Percentiles rank a stretch among this genome's conserved stretches.
phyloP scores from a whole-genome alignment of 2,329 filamentous ascomycete species.

The Kalmusia sp. region DNA sequence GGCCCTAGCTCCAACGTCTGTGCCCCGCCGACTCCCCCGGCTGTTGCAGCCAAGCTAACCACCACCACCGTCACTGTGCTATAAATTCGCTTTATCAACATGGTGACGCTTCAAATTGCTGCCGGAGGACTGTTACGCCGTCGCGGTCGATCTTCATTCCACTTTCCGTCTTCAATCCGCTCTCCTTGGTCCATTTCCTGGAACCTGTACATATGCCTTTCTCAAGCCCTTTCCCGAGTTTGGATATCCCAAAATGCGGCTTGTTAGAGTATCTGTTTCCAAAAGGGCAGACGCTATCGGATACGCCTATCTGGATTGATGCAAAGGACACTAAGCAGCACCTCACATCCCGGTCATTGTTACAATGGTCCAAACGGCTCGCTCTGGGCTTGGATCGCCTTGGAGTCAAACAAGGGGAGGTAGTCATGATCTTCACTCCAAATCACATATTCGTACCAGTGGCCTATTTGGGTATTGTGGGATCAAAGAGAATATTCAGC shows the following conservation, averaged over 20 bases:
- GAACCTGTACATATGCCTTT: conserved; percentile 45
- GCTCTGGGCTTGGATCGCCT: conserved; percentile 55
- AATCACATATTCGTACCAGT: conserved; percentile 63
- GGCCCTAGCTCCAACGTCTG: conserved; percentile 23
- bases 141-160: neutral
- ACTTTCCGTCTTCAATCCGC: conserved; percentile 9
- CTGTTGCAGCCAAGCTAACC: conserved; percentile 21
- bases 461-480: conserved; percentile 60
- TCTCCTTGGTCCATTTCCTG: neutral
- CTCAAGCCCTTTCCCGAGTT: conserved; percentile 50
- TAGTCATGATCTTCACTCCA: conserved; percentile 60
- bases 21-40: conserved; percentile 26
- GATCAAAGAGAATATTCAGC: conserved; percentile 60
- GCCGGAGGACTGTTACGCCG: conserved; percentile 9
- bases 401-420: conserved; percentile 56
- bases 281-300: conserved; percentile 32
- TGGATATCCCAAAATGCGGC: conserved; percentile 57
- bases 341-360: conserved; percentile 54
- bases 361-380: conserved; percentile 59
- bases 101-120: conserved; percentile 7
- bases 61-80: conserved; percentile 12
- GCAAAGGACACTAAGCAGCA: conserved; percentile 50
- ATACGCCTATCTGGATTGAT: conserved; percentile 61
- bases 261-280: conserved; percentile 45
- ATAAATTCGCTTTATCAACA: conserved; percentile 19